Conservation (phyloP, 306 rosid species). For the Gillenia trifoliata region DNA sequence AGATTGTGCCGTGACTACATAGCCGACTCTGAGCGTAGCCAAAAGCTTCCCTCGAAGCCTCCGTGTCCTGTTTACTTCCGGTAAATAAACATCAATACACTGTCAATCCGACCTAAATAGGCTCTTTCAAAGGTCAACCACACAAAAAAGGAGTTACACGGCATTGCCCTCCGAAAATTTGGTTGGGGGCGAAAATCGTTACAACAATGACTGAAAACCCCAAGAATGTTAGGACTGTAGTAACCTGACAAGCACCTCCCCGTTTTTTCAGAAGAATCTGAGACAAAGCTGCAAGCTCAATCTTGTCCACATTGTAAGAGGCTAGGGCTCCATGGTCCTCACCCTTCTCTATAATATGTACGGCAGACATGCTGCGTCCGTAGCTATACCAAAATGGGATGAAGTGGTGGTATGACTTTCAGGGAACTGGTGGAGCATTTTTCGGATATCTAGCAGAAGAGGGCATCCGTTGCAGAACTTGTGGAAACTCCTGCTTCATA, state of each 20-base stretch:
- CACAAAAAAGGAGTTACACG: conserved; percentile 14
- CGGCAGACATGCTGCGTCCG: conserved; percentile 33
- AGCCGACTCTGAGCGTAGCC: conserved; percentile 24
- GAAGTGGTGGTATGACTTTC: conserved; percentile 31
- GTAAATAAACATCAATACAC: conserved; percentile 16
- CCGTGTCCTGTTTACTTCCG: conserved; percentile 19
- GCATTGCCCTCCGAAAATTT: conserved; percentile 23
- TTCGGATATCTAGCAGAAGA: conserved; percentile 76
- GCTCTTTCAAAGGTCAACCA: conserved; percentile 26
- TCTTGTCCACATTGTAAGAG: conserved; percentile 17
- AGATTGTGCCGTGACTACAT: conserved; percentile 15
- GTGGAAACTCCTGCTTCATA: conserved; percentile 72
- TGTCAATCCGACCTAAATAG: conserved; percentile 26
- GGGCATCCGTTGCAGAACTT: conserved; percentile 57
- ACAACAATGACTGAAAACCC: conserved; percentile 24
- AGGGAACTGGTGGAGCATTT: conserved; percentile 85
- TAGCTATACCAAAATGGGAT: conserved; percentile 35
- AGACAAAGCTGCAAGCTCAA: conserved; percentile 17
- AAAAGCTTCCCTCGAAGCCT: conserved; percentile 22
- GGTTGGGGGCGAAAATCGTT: background rate
- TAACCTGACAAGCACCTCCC: conserved; percentile 18
- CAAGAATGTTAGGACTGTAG: conserved; percentile 23
- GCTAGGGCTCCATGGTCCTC: conserved; percentile 25
- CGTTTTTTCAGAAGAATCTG: conserved; percentile 23
- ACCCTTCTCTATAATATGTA: conserved; percentile 32